These are phyloP conservation scores for Cercospora canescens DNA, from an alignment of 2,329 filamentous ascomycete genomes.

Conservation along the genomic window DNA sequence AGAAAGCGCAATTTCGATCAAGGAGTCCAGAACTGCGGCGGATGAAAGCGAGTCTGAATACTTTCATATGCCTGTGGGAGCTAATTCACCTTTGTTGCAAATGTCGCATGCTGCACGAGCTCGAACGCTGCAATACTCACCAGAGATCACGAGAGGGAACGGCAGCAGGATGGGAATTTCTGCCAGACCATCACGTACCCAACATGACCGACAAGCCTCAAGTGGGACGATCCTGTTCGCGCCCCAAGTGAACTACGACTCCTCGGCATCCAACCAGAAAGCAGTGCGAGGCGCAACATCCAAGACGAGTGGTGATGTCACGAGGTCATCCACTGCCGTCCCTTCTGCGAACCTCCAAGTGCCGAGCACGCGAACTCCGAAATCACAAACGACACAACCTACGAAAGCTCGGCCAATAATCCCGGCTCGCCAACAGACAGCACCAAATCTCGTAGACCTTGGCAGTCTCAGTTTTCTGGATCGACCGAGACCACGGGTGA, in stretches of 20 bases:
- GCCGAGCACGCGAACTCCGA: conserved; percentile 33
- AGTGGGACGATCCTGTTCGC: conserved; percentile 84
- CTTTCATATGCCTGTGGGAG: conserved; percentile 44
- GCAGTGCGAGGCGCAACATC: conserved; percentile 24
- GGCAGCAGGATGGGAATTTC: not conserved
- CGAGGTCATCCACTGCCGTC: conserved; percentile 34
- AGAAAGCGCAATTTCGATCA: conserved; percentile 34
- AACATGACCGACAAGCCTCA: conserved; percentile 73
- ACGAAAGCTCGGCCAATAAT: conserved; percentile 59
- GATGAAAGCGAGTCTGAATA: conserved; percentile 41
- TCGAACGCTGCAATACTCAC: conserved; percentile 27
- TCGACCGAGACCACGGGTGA: conserved; percentile 44
- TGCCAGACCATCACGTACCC: conserved; percentile 31
- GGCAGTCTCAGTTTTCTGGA: conserved; percentile 31
- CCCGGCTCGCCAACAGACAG: conserved; percentile 43
- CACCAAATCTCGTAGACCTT: conserved; percentile 17
- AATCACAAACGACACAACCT: conserved; percentile 35
- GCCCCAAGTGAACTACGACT: conserved; percentile 48
- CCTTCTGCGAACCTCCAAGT: conserved; percentile 26
- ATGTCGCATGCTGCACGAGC: conserved; percentile 28
- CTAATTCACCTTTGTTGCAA: conserved; percentile 25
- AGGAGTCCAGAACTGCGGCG: conserved; percentile 28
- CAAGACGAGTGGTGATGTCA: conserved; percentile 34
- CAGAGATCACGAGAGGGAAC: conserved; percentile 31
- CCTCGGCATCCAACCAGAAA: conserved; percentile 38